phyloP scores from a whole-genome alignment of 305 asterid species.

The Solanum hybrid region DNA sequence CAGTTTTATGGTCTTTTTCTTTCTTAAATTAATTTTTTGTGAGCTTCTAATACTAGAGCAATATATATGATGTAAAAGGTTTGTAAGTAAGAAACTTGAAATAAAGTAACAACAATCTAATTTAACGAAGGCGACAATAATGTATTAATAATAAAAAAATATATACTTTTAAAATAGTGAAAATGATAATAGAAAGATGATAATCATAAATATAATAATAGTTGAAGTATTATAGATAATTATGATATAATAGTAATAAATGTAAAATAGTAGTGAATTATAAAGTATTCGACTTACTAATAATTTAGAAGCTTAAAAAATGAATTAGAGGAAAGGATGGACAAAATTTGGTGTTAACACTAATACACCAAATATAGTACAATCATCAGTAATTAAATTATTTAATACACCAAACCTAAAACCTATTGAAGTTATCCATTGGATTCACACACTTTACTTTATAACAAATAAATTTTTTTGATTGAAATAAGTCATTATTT shows the following conservation, averaged over 20 bases:
- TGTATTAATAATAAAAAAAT: background rate
- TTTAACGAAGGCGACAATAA: too few species aligned
- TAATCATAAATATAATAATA: background rate
- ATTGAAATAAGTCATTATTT: too few species aligned
- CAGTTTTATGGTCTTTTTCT: background rate
- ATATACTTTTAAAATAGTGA: background rate
- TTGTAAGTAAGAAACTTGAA: too few species aligned
- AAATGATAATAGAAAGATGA: background rate
- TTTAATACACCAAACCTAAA: too few species aligned
- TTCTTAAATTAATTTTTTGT: background rate
- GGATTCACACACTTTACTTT: too few species aligned
- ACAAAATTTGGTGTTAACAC: background rate
- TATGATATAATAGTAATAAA: background rate
- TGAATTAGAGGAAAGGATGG: background rate
- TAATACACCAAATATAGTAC: too few species aligned
- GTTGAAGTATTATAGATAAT: background rate
- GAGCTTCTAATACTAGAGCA: background rate
- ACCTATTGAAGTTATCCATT: too few species aligned
- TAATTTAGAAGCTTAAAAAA: background rate
- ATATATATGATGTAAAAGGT: too few species aligned
- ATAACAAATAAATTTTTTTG: too few species aligned
- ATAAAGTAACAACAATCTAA: too few species aligned
- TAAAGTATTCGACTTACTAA: background rate
- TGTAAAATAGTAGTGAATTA: background rate
- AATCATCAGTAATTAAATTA: too few species aligned